Evolutionary conservation across 768 basidiomycete species (phyloP), one percentile per base, ranked within the genome.

Genomic region (Macrocybe gigantea): DNA sequence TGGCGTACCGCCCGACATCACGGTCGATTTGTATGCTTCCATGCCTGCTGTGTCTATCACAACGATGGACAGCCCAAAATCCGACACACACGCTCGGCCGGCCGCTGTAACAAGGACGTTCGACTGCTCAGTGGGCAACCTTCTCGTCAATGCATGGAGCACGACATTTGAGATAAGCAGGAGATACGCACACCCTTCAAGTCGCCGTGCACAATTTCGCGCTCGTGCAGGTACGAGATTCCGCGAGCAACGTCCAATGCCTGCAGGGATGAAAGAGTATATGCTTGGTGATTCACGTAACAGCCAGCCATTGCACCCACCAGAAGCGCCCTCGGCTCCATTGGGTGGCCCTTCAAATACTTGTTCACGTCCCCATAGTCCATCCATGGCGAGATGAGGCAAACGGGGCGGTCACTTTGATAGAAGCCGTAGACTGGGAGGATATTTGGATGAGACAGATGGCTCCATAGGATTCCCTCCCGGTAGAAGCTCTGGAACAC

Each of bases 1-100:
- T 5, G 52, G 38, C 0, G 69, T 65, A 0, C 67, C 66, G 5
- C 53, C 54, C 22, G 22, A 22, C 22, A 22, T 22, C 22, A 22
- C 22, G 22, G 22, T 22, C 22, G 22, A 22, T 22, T 22, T 22
- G 22, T 22, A 22, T 22, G 22, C 22, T 22, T 22, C 22, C 22
- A 22, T 22, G 22, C 22, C 22, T 1, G 22, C 22, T 22, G 22
- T 22, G 22, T 22, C 22, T 22, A 22, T 22, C 22, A 22, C 22
- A 22, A 41, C 13, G 8, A 29, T 8, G 2, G 39, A 41, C 14
- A 41, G 14, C 14, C 39, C 39, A 14, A 41, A 41, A 6, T 41
- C 39, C 6, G 9, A 13, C 8, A 41, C 10, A 8, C 9, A 29
- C 14, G 39, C 39, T 14, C 8, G 1, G 1, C 39, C 39, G 30